Evolutionary conservation across 164 flowering plant species (phyloP).

Genomic region (Brasenia schreberi): DNA sequence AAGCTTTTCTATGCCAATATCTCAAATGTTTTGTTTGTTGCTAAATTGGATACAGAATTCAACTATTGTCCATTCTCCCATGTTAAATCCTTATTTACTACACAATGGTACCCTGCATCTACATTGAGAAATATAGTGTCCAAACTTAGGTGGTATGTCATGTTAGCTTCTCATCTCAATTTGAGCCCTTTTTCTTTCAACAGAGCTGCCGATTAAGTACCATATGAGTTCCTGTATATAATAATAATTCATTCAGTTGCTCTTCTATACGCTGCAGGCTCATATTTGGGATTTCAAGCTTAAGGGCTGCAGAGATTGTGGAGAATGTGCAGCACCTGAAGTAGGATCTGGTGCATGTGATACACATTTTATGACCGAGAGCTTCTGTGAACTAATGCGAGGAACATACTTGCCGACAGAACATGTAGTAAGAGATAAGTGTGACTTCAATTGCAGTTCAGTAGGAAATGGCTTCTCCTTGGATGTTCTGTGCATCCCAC

Average conservation of each 20-base stretch:
- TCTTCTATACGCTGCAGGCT: background rate
- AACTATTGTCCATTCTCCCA: too few relatives aligned
- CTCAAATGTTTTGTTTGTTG: too few relatives aligned
- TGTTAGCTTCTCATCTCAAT: background rate
- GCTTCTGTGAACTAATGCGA: constrained; percentile 35
- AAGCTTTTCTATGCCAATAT: too few relatives aligned
- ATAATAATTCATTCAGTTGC: background rate
- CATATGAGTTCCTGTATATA: background rate
- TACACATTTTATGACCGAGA: constrained; percentile 41
- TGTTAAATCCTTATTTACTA: background rate
- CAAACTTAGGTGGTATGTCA: background rate
- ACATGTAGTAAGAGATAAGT: constrained; percentile 28
- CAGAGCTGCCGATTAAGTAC: background rate
- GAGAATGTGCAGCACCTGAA: constrained; percentile 34
- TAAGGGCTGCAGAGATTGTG: constrained; percentile 24
- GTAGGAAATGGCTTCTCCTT: constrained; percentile 23
- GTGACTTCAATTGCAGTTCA: constrained; percentile 23
- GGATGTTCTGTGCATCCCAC: constrained; percentile 4
- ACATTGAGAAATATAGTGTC: background rate
- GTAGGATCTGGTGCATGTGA: constrained; percentile 26
- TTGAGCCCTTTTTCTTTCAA: background rate
- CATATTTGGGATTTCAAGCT: background rate
- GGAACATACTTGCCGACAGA: constrained; percentile 28
- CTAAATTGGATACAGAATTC: too few relatives aligned
- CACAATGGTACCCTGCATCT: too few relatives aligned